These are phyloP conservation scores for Casaregolazyma suthepensis DNA, from an alignment of 1,139 yeast species.

Conservation along the genomic window DNA sequence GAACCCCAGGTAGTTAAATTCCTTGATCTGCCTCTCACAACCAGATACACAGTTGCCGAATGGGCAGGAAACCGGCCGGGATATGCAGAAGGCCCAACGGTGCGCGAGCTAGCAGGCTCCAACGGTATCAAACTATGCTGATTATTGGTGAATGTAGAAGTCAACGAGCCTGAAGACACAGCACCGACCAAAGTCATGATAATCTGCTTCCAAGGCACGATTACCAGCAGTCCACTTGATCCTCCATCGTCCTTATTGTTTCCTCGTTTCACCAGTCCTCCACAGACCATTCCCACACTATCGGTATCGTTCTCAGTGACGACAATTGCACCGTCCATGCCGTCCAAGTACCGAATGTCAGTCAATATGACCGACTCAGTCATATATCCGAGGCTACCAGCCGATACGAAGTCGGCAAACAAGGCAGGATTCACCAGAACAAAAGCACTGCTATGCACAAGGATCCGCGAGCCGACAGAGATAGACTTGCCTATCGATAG, in stretches of 20 bases:
- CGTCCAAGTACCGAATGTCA: constrained; percentile 55
- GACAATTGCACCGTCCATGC: constrained; percentile 58
- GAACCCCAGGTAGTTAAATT: constrained; percentile 40
- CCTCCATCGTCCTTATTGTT: constrained; percentile 44
- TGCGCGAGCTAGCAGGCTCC: not conserved
- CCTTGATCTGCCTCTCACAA: constrained; percentile 16
- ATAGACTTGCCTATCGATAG: not conserved
- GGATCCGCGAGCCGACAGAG: not conserved
- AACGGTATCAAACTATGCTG: not conserved
- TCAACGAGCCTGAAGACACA: not conserved
- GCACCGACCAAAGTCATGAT: not conserved
- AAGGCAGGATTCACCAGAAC: constrained; percentile 52
- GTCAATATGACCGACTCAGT: constrained; percentile 36
- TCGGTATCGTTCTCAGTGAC: constrained; percentile 12
- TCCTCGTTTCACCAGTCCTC: constrained; percentile 39
- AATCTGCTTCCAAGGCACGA: constrained; percentile 45
- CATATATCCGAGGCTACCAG: constrained; percentile 42
- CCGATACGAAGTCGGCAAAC: constrained; percentile 44
- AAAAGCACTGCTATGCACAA: constrained; percentile 41
- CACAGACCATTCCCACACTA: constrained; percentile 49
- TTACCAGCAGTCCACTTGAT: constrained; percentile 33
- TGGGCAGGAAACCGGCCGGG: not conserved
- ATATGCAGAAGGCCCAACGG: not conserved
- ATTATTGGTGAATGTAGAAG: not conserved
- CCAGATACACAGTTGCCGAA: constrained; percentile 2